Conservation (phyloP, 2,329 filamentous ascomycete genomes). For the Bipolaris victoriae region DNA sequence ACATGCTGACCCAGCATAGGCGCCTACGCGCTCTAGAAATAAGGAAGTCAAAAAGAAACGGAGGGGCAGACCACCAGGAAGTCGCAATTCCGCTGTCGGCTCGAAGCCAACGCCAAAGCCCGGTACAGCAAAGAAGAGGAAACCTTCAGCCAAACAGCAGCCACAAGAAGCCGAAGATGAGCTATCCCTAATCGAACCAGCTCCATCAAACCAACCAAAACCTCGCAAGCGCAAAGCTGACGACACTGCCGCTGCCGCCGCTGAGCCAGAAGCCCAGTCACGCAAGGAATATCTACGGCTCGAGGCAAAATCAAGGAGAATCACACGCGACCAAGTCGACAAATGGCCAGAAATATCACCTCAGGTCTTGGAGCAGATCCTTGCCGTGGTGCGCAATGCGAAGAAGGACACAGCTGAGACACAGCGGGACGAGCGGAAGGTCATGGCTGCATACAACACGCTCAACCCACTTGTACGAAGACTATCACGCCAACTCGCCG, state of each 20-base stretch:
- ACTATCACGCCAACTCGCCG: conserved; percentile 63
- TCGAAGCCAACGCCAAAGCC: conserved; percentile 23
- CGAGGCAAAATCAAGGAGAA: conserved; percentile 42
- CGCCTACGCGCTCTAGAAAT: conserved; percentile 28
- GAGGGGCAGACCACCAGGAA: conserved; percentile 35
- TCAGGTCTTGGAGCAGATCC: conserved; percentile 62
- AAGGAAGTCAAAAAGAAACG: conserved; percentile 25
- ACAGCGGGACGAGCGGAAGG: conserved; percentile 54
- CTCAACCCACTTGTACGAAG: conserved; percentile 62
- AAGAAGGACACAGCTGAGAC: conserved; percentile 67
- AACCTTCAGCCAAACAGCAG: conserved; percentile 20
- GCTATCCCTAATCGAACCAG: conserved; percentile 7
- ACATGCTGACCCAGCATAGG: conserved; percentile 29
- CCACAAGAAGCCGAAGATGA: conserved; percentile 22
- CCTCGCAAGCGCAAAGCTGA: conserved; percentile 35
- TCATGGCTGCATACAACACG: conserved; percentile 62
- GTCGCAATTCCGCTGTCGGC: conserved; percentile 24
- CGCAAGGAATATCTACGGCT: conserved; percentile 42
- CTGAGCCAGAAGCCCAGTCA: conserved; percentile 21
- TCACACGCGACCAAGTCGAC: conserved; percentile 47
- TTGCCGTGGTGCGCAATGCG: conserved; percentile 62
- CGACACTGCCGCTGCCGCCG: conserved; percentile 33
- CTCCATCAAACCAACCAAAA: conserved; percentile 6
- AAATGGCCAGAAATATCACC: conserved; percentile 63
- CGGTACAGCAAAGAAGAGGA: conserved; percentile 13